A percentile compares a stretch with the other conserved stretches of the same genome.
Evolutionary conservation across 306 rosid species (phyloP).

Genomic region (Sechiopsis laciniata): DNA sequence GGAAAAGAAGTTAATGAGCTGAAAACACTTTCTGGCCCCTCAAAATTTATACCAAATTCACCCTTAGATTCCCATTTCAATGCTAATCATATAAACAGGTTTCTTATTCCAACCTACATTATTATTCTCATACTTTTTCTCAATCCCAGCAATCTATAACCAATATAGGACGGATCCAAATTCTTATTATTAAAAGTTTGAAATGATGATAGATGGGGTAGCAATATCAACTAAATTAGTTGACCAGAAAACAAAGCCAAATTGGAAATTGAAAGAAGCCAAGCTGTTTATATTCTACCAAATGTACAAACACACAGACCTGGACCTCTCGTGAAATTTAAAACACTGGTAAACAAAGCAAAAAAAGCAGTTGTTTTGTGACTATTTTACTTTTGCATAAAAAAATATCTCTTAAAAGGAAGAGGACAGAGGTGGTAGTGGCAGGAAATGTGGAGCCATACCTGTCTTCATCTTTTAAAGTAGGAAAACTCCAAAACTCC

Average conservation of each 20-base stretch:
- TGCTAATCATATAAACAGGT: background rate
- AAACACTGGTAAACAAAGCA: constrained; percentile 4
- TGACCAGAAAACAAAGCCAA: constrained; percentile 1
- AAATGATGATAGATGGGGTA: constrained; percentile 12
- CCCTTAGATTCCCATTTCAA: background rate
- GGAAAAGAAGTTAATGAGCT: background rate
- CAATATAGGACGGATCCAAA: background rate
- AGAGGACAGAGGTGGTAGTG: constrained; percentile 17
- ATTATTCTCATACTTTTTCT: background rate
- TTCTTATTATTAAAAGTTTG: background rate
- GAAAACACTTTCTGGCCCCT: background rate
- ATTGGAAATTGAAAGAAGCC: background rate
- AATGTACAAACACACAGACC: background rate
- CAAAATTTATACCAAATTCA: background rate
- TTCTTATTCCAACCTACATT: background rate
- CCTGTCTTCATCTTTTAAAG: constrained; percentile 31
- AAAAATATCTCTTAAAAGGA: constrained; percentile 11
- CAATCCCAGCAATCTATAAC: background rate
- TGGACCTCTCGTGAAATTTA: background rate
- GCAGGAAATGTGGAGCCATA: constrained; percentile 46
- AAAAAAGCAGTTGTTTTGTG: background rate
- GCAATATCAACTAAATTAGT: background rate
- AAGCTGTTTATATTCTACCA: constrained; percentile 13
- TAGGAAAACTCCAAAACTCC: constrained; percentile 38
- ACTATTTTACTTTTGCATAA: background rate